These are phyloP conservation scores for Aspergillus awamori DNA, from an alignment of 2,329 filamentous ascomycete genomes.

Conservation along the genomic window DNA sequence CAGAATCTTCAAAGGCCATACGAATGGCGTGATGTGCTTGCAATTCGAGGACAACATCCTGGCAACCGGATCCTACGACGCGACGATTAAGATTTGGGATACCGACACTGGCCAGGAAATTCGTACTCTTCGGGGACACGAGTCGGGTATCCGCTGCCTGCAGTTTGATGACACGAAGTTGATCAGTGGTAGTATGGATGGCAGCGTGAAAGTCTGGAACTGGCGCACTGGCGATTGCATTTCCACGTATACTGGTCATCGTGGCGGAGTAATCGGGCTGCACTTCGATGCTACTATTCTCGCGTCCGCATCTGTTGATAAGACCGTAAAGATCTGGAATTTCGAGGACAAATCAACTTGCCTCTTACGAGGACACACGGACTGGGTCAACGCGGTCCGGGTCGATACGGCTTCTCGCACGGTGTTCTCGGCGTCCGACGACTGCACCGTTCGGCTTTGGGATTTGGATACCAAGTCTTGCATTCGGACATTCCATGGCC, in stretches of 20 bases:
- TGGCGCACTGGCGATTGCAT: slow-evolving; percentile 89
- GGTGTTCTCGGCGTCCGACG: slow-evolving; percentile 89
- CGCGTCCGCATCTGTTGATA: slow-evolving; percentile 86
- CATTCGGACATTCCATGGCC: slow-evolving; percentile 77
- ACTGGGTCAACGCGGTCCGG: slow-evolving; percentile 97
- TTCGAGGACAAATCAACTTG: slow-evolving; percentile 82
- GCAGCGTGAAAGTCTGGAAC: slow-evolving; percentile 91
- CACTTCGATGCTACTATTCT: slow-evolving; percentile 85
- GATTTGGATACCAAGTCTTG: slow-evolving; percentile 82
- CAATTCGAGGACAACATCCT: slow-evolving; percentile 87
- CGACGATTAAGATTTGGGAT: slow-evolving; percentile 95
- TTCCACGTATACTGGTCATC: slow-evolving; percentile 77
- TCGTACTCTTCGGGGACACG: slow-evolving; percentile 82
- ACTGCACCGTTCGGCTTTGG: slow-evolving; percentile 89
- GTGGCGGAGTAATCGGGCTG: slow-evolving; percentile 79
- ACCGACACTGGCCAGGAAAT: slow-evolving; percentile 84
- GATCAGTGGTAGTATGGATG: slow-evolving; percentile 86
- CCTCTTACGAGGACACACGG: slow-evolving; percentile 77
- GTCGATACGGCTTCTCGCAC: slow-evolving; percentile 81
- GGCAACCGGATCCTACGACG: slow-evolving; percentile 92
- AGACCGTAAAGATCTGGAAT: slow-evolving; percentile 89
- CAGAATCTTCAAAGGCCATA: slow-evolving; percentile 82
- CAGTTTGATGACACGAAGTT: slow-evolving; percentile 93
- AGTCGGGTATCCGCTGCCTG: slow-evolving; percentile 78
- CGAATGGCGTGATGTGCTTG: slow-evolving; percentile 80